Conservation (phyloP, 768 basidiomycete species). For the Kwoniella newhampshirensis region DNA sequence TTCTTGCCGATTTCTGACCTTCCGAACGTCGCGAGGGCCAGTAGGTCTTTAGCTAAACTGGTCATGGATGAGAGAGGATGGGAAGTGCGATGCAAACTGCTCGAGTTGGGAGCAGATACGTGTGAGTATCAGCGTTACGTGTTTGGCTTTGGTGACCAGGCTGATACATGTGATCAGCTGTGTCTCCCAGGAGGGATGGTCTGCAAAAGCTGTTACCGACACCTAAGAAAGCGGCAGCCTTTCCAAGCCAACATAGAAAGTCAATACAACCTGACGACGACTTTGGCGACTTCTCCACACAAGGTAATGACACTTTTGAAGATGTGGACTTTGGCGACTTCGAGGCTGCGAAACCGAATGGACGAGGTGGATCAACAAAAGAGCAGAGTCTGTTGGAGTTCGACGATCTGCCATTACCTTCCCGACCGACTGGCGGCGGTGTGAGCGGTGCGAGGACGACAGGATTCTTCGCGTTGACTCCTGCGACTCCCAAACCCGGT, state of each 20-base stretch:
- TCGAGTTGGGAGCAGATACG: constrained; percentile 54
- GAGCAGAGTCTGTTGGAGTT: constrained; percentile 51
- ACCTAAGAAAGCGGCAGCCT: constrained; percentile 59
- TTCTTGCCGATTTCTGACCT: constrained; percentile 78
- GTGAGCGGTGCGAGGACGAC: constrained; percentile 29
- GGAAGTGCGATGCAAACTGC: constrained; percentile 68
- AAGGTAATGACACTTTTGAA: constrained; percentile 43
- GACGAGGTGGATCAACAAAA: constrained; percentile 3
- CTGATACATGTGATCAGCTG: constrained; percentile 6
- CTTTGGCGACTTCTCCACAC: constrained; percentile 79
- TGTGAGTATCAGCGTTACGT: constrained; percentile 4
- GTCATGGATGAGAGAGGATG: constrained; percentile 74
- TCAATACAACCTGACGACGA: constrained; percentile 63
- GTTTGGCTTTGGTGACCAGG: neutral
- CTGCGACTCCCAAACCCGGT: constrained; percentile 10
- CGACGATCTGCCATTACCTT: constrained; percentile 52
- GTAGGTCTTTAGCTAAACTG: constrained; percentile 64
- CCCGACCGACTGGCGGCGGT: constrained; percentile 26
- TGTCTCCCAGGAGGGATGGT: constrained; percentile 7
- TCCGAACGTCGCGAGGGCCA: constrained; percentile 69
- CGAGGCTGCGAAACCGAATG: constrained; percentile 33
- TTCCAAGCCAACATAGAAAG: constrained; percentile 61
- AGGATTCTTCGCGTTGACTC: constrained; percentile 52
- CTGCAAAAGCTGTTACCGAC: constrained; percentile 55
- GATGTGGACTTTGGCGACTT: constrained; percentile 55